Evolutionary conservation across 148 eudicot species (phyloP), one percentile per base, ranked within the genome.

Genomic region (Cornus kousa): DNA sequence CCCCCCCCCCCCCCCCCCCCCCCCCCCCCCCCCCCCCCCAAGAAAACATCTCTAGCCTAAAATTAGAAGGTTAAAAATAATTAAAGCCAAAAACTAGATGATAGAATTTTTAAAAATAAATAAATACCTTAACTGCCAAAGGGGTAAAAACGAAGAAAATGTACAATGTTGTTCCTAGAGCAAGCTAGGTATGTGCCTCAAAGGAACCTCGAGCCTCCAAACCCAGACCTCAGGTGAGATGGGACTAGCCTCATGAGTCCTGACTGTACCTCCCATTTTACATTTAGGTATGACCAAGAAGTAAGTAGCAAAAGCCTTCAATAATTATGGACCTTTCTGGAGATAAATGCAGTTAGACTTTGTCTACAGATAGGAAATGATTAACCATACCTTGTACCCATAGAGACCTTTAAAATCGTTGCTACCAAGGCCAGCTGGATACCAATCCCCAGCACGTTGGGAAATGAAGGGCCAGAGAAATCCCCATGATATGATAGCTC

Each of bases 401-500:
- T 91, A 91, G 37, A 91, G 92, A 69, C 94, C 94, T 85, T 91
- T 91, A 82, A 91, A 91, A 82, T 91, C 94, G 74, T 78, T 91
- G 77, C 77, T 80, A 46, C 76, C 92, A 59, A 91, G 89, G 83
- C 87, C 85, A 78, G 89, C 92, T 33, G 99, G 98, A 87, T 96
- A 96, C 99, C 99, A 96, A 78, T 96, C 92, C 31, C 99, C 99
- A 37, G 97, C 92, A 84, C 82, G 87, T 74, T 80, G 82, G 66
- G 98, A 87, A 84, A 96, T 90, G 78, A 76, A 92, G 72, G 99
- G 99, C 99, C 99, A 96, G 72, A 96, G 97, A 73, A 96, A 79
- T 28, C 99, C 99, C 98, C 99, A 96, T 32, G 98, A 96, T 80
- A 96, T 72, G 70, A 93, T 89, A 31, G 99, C 98, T 31, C 99